These are phyloP conservation scores for Gleditsia sinensis DNA, from an alignment of 306 rosid species.

Conservation along the genomic window DNA sequence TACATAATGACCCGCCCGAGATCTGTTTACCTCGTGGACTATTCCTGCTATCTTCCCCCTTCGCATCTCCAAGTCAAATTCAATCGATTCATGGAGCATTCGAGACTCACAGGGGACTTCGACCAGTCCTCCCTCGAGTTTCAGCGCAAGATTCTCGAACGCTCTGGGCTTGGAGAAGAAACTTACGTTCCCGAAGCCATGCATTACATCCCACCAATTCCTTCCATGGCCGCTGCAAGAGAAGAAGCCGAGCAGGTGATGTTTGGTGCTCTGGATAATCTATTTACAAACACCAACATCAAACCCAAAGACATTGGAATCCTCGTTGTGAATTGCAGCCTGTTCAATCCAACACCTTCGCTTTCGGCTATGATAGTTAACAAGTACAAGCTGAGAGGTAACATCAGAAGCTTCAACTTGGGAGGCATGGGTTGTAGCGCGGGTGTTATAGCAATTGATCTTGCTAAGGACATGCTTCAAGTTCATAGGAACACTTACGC, in stretches of 20 bases:
- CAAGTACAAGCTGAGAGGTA: constrained; percentile 57
- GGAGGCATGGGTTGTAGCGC: constrained; percentile 82
- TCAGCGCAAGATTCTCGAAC: constrained; percentile 54
- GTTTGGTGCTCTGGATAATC: constrained; percentile 57
- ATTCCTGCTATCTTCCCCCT: constrained; percentile 52
- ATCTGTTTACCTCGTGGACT: constrained; percentile 61
- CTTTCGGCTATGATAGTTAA: constrained; percentile 74
- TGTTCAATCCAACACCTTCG: constrained; percentile 75
- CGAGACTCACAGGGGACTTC: constrained; percentile 51
- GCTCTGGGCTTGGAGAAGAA: constrained; percentile 62
- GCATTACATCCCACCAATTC: constrained; percentile 49
- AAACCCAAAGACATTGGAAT: constrained; percentile 55
- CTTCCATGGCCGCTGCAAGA: constrained; percentile 57
- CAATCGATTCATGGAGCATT: constrained; percentile 51
- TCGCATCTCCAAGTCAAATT: constrained; percentile 21
- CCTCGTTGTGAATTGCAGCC: constrained; percentile 69
- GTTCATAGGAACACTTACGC: constrained; percentile 62
- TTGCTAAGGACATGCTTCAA: constrained; percentile 65
- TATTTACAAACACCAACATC: constrained; percentile 39
- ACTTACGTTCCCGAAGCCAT: constrained; percentile 55
- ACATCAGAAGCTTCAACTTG: constrained; percentile 53
- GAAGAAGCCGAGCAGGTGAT: constrained; percentile 60
- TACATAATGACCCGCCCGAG: constrained; percentile 56
- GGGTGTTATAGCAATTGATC: constrained; percentile 64
- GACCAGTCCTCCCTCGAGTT: constrained; percentile 52